Evolutionary conservation across 2,329 filamentous ascomycete genomes (phyloP), one percentile per base, ranked within the genome.

Genomic region (Neonectria neomacrospora): DNA sequence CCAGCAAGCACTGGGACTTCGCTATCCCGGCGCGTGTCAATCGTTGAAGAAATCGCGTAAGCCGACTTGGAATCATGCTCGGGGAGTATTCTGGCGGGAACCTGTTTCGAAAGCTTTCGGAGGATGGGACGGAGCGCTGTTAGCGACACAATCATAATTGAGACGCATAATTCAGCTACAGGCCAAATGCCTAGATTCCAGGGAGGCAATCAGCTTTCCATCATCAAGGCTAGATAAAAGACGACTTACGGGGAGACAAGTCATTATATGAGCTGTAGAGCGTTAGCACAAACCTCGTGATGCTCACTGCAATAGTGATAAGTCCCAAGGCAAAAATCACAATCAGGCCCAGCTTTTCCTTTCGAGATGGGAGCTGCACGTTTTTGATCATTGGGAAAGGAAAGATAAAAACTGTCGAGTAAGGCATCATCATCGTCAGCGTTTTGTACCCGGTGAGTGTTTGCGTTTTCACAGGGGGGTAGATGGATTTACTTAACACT

Each of bases 301-400:
- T 47, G 23, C 67, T 71, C 16, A 68, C 66, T 5, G 57, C 64
- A 34, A 71, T 66, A 0, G 70, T 73, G 30, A 72, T 63, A 1
- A 67, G 47, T 1, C 69, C 69, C 2, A 69, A 58, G 1, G 63
- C 63, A 18, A 73, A 69, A 10, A 68, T 69, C 8, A 65, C 28
- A 2, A 37, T 51, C 1, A 73, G 47, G 1, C 65, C 66, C 3
- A 73, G 37, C 16, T 70, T 72, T 34, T 73, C 70, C 10, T 34
- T 58, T 5, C 54, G 66, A 22, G 54, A 47, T 5, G 44, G 50
- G 3, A 72, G 59, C 6, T 63, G 66, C 2, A 73, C 56, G 14
- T 66, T 55, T 5, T 42, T 22, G 1, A 73, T 52, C 2, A 73
- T 45, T 0, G 71, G 71, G 9, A 71, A 69, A 0, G 71, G 71